phyloP scores from a whole-genome alignment of 2,329 filamentous ascomycete species.

The Chaetomium sp. region DNA sequence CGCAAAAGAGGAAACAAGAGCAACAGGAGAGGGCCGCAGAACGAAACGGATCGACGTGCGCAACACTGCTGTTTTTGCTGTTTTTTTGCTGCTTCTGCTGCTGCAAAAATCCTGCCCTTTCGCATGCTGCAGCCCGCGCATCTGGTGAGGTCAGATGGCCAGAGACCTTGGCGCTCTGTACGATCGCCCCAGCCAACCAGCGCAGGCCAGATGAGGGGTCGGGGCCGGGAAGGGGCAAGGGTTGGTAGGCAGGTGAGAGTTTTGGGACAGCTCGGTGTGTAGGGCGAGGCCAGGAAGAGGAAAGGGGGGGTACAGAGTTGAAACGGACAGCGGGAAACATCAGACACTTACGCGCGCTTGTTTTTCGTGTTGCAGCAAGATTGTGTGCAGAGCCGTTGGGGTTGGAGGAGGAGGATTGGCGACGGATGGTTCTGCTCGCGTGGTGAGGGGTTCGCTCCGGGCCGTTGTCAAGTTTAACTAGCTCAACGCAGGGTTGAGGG shows the following conservation, averaged over 20 bases:
- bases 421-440: constrained; percentile 23
- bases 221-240: constrained; percentile 32
- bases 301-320: background rate
- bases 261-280: constrained; percentile 35
- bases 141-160: constrained; percentile 38
- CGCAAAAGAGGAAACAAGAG: background rate
- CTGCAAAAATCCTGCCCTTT: constrained; percentile 23
- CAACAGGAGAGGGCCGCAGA: background rate
- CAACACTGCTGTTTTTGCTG: background rate
- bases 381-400: constrained; percentile 20
- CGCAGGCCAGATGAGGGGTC: constrained; percentile 35
- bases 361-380: constrained; percentile 21
- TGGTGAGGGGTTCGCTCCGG: constrained; percentile 32
- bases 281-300: constrained; percentile 9
- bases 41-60: constrained; percentile 4
- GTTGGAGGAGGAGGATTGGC: constrained; percentile 21
- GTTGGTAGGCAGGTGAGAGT: constrained; percentile 32
- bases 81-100: constrained; percentile 14
- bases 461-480: constrained; percentile 28
- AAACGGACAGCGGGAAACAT: constrained; percentile 19
- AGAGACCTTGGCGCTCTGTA: constrained; percentile 34
- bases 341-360: constrained; percentile 30
- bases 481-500: constrained; percentile 15
- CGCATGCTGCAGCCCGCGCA: constrained; percentile 30
- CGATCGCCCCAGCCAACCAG: constrained; percentile 35